Evolutionary conservation across 768 basidiomycete genomes (phyloP), one percentile per base, ranked within the genome.

Genomic region (Lentinula sp.): DNA sequence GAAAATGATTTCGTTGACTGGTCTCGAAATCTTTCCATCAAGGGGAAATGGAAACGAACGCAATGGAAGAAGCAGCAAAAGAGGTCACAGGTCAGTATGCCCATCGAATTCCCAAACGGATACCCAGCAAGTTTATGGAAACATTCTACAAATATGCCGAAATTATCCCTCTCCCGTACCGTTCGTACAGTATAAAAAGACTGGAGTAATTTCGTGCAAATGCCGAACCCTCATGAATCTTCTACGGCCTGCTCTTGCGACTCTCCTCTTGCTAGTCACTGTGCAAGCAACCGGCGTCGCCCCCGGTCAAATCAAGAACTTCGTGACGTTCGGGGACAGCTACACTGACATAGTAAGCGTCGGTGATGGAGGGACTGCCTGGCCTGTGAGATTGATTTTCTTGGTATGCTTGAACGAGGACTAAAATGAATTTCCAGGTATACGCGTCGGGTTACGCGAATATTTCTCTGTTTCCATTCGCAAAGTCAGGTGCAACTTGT

Each of bases 311-410:
- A 85, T 88, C 61, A 84, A 82, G 68, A 80, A 82, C 61, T 75
- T 88, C 13, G 86, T 85, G 57, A 86, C 85, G 0, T 89, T 88
- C 60, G 86, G 87, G 3, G 86, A 88, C 70, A 83, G 81, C 54
- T 87, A 85, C 66, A 85, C 84, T 0, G 86, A 88, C 61, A 69
- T 81, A 1, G 79, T 56, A 8, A 56, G 28, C 18, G 63, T 72
- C 15, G 74, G 74, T 0, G 75, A 79, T 59, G 76, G 77, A 8
- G 82, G 80, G 2, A 77, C 75, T 4, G 72, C 83, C 12, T 88
- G 87, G 87, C 86, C 87, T 1, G 74, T 80, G 16, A 28, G 41
- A 28, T 7, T 43, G 7, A 6, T 43, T 3, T 15, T 4, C 8
- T 56, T 9, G 37, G 2, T 6, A 23, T 15, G 20, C 23, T 23